A percentile compares a stretch with the other conserved stretches of the same genome.
These are phyloP conservation scores for Umbellularia californica DNA, from an alignment of 164 flowering plant species.

Conservation along the genomic window DNA sequence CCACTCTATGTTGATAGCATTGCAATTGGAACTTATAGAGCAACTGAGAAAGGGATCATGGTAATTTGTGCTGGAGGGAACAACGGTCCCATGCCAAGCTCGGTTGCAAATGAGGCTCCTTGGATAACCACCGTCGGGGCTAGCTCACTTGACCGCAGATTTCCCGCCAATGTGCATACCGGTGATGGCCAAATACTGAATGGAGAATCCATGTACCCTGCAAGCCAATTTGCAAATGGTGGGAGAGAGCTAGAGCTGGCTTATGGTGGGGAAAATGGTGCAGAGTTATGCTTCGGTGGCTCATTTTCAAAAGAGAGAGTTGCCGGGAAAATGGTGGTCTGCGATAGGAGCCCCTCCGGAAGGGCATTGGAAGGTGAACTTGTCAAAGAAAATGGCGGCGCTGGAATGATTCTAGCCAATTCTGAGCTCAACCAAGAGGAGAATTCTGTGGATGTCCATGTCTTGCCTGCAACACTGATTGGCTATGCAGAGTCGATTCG, in stretches of 20 bases:
- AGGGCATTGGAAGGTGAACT: conserved; percentile 65
- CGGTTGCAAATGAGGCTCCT: conserved; percentile 90
- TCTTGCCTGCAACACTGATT: conserved; percentile 68
- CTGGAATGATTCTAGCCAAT: conserved; percentile 77
- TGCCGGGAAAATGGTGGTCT: conserved; percentile 76
- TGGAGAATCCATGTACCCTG: conserved; percentile 86
- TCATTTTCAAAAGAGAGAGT: conserved; percentile 62
- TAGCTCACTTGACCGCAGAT: conserved; percentile 75
- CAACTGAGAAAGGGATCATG: conserved; percentile 66
- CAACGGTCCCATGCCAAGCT: conserved; percentile 66
- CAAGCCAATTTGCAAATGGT: conserved; percentile 21
- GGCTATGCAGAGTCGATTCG: conserved; percentile 51
- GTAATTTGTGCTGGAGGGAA: conserved; percentile 88
- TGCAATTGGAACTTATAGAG: conserved; percentile 82
- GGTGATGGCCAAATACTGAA: conserved; percentile 54
- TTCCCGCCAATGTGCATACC: conserved; percentile 60
- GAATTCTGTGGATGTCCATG: conserved; percentile 73
- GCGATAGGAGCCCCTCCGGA: conserved; percentile 75
- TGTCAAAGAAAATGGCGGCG: conserved; percentile 80
- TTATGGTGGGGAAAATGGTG: conserved; percentile 46
- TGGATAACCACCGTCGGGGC: conserved; percentile 96
- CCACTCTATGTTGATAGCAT: conserved; percentile 79
- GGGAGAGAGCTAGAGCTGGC: conserved; percentile 56
- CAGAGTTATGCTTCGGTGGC: conserved; percentile 58
- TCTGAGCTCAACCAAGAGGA: conserved; percentile 61